Conservation (phyloP, 257 asterid genomes). For the Petunia axillaris region DNA sequence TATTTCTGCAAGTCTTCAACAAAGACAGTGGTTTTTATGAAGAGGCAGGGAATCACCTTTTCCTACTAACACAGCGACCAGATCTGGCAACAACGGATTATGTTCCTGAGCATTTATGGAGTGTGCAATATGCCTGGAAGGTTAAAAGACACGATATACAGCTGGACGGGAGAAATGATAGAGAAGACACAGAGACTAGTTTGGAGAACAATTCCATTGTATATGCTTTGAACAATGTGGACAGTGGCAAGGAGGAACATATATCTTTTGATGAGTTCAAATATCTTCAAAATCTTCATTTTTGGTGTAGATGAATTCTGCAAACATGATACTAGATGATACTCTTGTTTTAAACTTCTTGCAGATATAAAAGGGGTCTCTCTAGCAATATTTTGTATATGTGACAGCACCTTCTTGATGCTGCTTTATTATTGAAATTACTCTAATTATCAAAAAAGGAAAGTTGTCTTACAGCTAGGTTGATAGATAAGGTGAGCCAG, state of each 20-base stretch:
- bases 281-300: not conserved
- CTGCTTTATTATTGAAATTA: not conserved
- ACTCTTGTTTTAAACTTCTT: not conserved
- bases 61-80: not conserved
- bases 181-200: constrained; percentile 7
- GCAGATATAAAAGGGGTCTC: not conserved
- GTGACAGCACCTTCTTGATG: not conserved
- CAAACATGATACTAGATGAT: not conserved
- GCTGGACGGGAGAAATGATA: not conserved
- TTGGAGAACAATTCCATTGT: not conserved
- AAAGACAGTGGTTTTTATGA: not conserved
- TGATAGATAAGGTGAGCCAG: not conserved
- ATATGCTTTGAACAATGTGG: not conserved
- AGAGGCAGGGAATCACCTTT: not conserved
- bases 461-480: not conserved
- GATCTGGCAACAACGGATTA: not conserved
- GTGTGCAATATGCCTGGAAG: not conserved
- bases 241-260: not conserved
- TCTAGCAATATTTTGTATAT: not conserved
- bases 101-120: not conserved
- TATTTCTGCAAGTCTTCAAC: not conserved
- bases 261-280: not conserved
- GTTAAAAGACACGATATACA: not conserved
- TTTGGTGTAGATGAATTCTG: not conserved
- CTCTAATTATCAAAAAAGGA: not conserved